A percentile compares a stretch with the other conserved stretches of the same genome.
phyloP scores from a whole-genome alignment of 305 asterid species.

The Solanum chacoense region DNA sequence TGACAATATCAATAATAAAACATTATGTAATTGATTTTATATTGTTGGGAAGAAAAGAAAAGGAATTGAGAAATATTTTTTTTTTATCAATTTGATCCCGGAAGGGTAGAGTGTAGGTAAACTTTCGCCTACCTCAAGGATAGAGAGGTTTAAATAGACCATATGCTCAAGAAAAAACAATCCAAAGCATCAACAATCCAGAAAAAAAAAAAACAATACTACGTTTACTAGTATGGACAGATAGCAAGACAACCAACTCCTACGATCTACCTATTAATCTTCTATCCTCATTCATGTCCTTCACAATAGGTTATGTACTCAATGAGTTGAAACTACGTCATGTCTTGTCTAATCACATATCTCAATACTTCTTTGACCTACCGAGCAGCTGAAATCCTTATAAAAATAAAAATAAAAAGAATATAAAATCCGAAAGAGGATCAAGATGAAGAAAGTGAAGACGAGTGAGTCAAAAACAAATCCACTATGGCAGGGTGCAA shows the following conservation, averaged over 20 bases:
- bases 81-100: background rate
- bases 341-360: background rate
- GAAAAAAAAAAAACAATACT: background rate
- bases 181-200: background rate
- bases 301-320: background rate
- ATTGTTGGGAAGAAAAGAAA: too few species aligned
- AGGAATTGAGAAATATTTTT: background rate
- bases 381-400: background rate
- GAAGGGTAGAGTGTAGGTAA: background rate
- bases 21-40: background rate
- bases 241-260: background rate
- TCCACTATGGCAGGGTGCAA: background rate
- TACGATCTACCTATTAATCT: background rate
- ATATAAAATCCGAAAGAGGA: background rate
- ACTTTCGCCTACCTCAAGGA: background rate
- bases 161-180: background rate
- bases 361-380: background rate
- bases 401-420: background rate
- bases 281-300: background rate
- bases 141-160: background rate
- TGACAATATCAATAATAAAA: background rate
- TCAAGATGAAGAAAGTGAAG: background rate
- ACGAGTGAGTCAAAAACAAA: background rate
- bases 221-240: background rate
- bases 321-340: background rate